Evolutionary conservation across 805 yeast species (phyloP).

Genomic region (Yarrowia sp.): DNA sequence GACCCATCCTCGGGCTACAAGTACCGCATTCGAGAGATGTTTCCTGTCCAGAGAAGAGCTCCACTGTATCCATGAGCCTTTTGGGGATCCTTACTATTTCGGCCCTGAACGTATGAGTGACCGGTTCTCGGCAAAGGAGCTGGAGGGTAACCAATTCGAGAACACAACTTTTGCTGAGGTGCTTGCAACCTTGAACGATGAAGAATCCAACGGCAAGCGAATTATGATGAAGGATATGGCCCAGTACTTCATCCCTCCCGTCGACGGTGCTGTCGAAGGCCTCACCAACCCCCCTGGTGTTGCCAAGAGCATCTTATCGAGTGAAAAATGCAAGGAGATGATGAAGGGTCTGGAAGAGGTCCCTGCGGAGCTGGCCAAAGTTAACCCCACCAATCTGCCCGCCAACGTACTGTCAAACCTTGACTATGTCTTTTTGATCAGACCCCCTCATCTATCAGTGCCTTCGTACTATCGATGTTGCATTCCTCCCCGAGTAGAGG

Average conservation of each 20-base stretch:
- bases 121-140: constrained; percentile 30
- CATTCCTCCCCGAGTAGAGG: constrained; percentile 33
- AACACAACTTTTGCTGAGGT: constrained; percentile 31
- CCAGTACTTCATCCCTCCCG: constrained; percentile 35
- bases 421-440: constrained; percentile 32
- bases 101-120: constrained; percentile 35
- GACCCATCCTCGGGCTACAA: constrained; percentile 35
- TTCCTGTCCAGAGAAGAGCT: constrained; percentile 33
- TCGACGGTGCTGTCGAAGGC: neutral
- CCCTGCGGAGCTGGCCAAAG: neutral
- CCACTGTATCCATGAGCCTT: constrained; percentile 34
- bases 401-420: constrained; percentile 28
- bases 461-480: constrained; percentile 35
- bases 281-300: neutral
- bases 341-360: constrained; percentile 9
- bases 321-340: neutral
- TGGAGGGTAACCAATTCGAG: constrained; percentile 25
- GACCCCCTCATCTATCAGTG: constrained; percentile 35
- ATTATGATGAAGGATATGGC: constrained; percentile 36
- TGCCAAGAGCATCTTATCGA: constrained; percentile 1
- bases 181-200: constrained; percentile 22
- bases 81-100: constrained; percentile 35
- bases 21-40: constrained; percentile 35
- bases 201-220: constrained; percentile 25
- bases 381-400: constrained; percentile 34